Evolutionary conservation across 1,284 basidiomycete species (phyloP).

Genomic region (Sanghuangporus sanghuang): DNA sequence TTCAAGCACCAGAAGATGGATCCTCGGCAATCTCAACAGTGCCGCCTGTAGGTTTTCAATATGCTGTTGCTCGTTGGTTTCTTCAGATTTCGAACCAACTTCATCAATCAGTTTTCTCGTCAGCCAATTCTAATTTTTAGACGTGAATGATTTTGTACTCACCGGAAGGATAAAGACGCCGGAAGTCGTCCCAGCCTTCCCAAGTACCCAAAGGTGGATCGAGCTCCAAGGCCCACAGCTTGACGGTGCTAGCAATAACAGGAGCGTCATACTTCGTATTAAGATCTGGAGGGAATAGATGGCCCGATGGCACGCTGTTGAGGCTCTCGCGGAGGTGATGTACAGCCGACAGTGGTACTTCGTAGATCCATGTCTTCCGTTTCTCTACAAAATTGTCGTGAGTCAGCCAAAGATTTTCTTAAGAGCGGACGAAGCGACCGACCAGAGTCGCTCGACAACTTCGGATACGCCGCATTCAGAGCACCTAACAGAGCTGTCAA

Average conservation of each 20-base stretch:
- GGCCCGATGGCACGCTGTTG: conserved; percentile 64
- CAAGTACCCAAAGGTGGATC: conserved; percentile 78
- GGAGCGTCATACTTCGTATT: conserved; percentile 79
- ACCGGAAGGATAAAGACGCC: conserved; percentile 74
- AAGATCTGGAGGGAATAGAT: conserved; percentile 60
- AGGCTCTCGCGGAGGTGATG: conserved; percentile 82
- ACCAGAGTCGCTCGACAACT: conserved; percentile 61
- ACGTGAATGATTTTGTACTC: conserved; percentile 12
- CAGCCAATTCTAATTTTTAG: background rate
- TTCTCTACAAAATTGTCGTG: conserved; percentile 48
- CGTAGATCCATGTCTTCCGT: conserved; percentile 90
- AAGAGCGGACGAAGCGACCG: conserved; percentile 24
- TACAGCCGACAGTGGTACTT: conserved; percentile 75
- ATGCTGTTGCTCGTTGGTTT: conserved; percentile 49
- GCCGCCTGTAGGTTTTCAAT: conserved; percentile 66
- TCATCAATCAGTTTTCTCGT: conserved; percentile 14
- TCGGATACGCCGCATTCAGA: conserved; percentile 61
- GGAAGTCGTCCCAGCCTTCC: conserved; percentile 88
- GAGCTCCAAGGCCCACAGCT: conserved; percentile 84
- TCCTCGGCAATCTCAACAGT: conserved; percentile 69
- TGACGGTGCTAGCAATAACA: conserved; percentile 78
- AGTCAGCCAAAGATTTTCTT: background rate
- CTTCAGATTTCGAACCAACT: conserved; percentile 55
- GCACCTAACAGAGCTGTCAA: conserved; percentile 64
- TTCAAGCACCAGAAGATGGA: conserved; percentile 83